Base-by-base conservation (phyloP, 441 rosid species). In the Arabidopsis lyrata region DNA sequence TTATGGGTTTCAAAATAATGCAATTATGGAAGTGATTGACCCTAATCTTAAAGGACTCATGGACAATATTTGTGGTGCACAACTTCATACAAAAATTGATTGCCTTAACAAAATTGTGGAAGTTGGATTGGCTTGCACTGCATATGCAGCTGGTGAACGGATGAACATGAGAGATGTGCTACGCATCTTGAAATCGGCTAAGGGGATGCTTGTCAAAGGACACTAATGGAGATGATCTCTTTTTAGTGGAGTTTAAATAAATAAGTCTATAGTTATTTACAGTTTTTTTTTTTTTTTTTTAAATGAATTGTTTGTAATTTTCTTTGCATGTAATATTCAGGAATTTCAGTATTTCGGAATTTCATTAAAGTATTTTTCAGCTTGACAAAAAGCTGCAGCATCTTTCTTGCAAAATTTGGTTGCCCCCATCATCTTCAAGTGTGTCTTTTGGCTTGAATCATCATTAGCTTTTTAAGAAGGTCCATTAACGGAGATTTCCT, bases 81-180 rank as follows among this genome's bases (percentile, higher is more conserved):
- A 34, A 57, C 66, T 56, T 16, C 65, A 72, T 29, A 73, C 42
- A 52, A 60, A 67, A 34, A 48, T 52, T 14, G 80, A 78, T 56
- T 78, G 81, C 31, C 38, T 84, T 79, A 71, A 56, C 18, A 78
- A 76, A 47, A 32, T 81, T 32, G 39, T 85, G 11, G 86, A 72
- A n/a, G 71, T 81, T 52, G 88, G 88, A 20, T 79, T 86, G 32
- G 63, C 80, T 48, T 85, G 88, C 56, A 63, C 73, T 5, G 50
- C 56, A 0, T 44, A 70, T 45, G 77, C 84, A 71, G 84, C 87
- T 57, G 78, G 64, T 35, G 76, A 49, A 2, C 72, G 88, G 50
- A 68, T 80, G 39, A 72, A 72, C 73, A 77, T 83, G 54, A 80
- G 86, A 59, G 84, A 75, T 42, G 82, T 83, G 57, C 69, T 80